Evolutionary conservation across 345 rosid genomes (phyloP).

Genomic region (Rhodamnia argentea): DNA sequence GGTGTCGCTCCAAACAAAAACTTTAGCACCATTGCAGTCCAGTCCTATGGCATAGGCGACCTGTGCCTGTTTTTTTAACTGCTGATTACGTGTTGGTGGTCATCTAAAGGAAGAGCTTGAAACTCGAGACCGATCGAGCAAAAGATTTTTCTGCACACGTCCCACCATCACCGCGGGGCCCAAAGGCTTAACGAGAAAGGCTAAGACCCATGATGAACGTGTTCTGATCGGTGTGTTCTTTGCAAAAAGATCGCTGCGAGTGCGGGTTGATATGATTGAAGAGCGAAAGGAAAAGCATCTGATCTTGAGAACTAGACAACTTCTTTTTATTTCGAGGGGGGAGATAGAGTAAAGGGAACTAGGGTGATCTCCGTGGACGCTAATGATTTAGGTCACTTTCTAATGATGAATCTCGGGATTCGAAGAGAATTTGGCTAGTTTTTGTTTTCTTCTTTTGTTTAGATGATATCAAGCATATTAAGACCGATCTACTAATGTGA

Average conservation of each 20-base stretch:
- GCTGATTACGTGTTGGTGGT: not conserved
- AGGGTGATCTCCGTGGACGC: not conserved
- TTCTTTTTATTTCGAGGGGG: not conserved
- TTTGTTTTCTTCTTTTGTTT: not conserved
- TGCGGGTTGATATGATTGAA: not conserved
- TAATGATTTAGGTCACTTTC: not conserved
- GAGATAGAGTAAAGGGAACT: not conserved
- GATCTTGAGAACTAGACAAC: not conserved
- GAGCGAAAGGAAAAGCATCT: not conserved
- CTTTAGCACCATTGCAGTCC: not conserved
- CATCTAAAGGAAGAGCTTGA: not conserved
- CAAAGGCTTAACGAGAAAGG: not conserved
- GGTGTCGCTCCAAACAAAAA: not conserved
- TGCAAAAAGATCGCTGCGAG: not conserved
- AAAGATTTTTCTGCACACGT: not conserved
- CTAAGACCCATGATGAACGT: not conserved
- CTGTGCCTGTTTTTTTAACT: not conserved
- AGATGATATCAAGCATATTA: not conserved
- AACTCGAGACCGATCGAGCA: not conserved
- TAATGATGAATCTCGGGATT: not conserved
- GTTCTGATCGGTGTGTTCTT: not conserved
- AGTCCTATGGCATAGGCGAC: not conserved
- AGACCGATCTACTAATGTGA: not conserved
- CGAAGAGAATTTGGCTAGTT: not conserved
- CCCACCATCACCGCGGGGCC: not conserved